A percentile compares a stretch with the other conserved stretches of the same genome.
phyloP scores from a whole-genome alignment of 768 basidiomycete species.

The Suillus fuscotomentosus region DNA sequence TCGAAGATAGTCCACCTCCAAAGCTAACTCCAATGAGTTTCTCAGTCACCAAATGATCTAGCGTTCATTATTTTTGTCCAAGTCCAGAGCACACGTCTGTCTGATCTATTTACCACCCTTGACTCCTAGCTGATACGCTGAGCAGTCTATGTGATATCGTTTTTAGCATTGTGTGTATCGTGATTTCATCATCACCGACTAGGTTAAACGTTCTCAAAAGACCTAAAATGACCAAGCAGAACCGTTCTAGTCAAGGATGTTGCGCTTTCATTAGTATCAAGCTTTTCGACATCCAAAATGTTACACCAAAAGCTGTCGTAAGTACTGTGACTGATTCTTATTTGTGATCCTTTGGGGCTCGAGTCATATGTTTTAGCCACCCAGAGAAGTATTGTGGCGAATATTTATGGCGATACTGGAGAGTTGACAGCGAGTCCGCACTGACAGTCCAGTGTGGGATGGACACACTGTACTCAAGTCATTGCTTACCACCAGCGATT shows the following conservation, averaged over 20 bases:
- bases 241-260: not conserved
- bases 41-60: not conserved
- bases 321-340: not conserved
- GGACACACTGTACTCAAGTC: not conserved
- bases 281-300: not conserved
- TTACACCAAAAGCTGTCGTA: not conserved
- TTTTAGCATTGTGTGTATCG: constrained; percentile 15
- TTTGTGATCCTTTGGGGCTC: not conserved
- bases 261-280: not conserved
- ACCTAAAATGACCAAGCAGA: not conserved
- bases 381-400: not conserved
- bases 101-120: not conserved
- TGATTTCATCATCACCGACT: not conserved
- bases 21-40: constrained; percentile 4
- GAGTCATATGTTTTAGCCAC: not conserved
- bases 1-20: not conserved
- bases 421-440: no score
- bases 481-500: not conserved
- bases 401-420: not conserved
- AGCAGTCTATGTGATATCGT: constrained; percentile 18
- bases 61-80: constrained; percentile 14
- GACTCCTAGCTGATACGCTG: not conserved
- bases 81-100: constrained; percentile 17
- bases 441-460: no score
- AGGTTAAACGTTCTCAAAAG: constrained; percentile 2